These are phyloP conservation scores for Dipteronia dyeriana DNA, from an alignment of 345 rosid genomes.

Conservation along the genomic window DNA sequence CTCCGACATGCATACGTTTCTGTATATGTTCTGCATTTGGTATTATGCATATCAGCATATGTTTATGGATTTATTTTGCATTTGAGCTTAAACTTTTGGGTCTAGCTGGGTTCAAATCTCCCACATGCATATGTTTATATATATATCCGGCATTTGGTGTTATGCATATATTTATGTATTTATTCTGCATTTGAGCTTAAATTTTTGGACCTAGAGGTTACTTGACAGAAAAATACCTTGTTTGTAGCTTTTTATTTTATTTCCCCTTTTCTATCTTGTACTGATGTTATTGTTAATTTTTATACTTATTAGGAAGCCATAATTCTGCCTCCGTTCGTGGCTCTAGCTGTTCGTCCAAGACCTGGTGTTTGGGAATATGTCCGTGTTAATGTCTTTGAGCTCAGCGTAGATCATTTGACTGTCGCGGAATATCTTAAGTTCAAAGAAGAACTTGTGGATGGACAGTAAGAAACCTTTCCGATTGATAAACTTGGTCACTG, in stretches of 20 bases:
- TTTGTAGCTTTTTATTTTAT: not conserved
- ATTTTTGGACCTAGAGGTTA: not conserved
- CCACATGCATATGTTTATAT: not conserved
- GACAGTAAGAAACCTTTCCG: conserved; percentile 23
- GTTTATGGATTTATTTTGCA: not conserved
- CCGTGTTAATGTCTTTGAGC: conserved; percentile 30
- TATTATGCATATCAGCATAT: not conserved
- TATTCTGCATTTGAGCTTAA: not conserved
- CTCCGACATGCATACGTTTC: not conserved
- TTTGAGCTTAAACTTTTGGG: not conserved
- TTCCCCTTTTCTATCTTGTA: not conserved
- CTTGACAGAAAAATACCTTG: not conserved
- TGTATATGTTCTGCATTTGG: not conserved
- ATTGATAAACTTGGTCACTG: conserved; percentile 2
- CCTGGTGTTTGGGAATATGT: conserved; percentile 47
- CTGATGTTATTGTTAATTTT: conserved; percentile 10
- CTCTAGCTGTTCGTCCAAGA: conserved; percentile 34
- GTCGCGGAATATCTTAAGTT: conserved; percentile 35
- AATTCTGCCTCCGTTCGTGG: conserved; percentile 39
- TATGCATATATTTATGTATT: not conserved
- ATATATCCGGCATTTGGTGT: not conserved
- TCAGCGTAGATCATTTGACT: conserved; percentile 31
- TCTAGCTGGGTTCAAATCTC: not conserved
- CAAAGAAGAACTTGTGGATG: conserved; percentile 41
- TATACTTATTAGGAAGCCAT: conserved; percentile 27